Evolutionary conservation across 1,284 basidiomycete genomes (phyloP), one percentile per base, ranked within the genome.

Genomic region (Ustilago trichophora): DNA sequence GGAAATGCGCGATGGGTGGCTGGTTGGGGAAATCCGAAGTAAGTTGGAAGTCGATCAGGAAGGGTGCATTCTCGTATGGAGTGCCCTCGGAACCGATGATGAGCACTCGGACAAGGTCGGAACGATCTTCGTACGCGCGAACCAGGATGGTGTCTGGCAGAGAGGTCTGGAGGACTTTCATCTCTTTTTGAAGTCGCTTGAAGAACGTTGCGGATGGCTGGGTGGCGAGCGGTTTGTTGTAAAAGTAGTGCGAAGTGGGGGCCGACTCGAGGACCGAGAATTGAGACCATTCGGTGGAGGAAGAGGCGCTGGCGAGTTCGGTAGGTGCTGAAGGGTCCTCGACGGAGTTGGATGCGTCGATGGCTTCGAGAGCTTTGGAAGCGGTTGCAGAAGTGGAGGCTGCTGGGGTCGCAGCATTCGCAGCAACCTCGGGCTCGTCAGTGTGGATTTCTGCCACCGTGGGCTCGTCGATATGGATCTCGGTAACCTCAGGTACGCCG

Each of bases 31-130:
- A 97, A 76, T 80, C 83, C 3, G 55, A 22, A 2, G 89, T 88
- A 22, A 95, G 85, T 85, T 90, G 89, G 87, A 94, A 92, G 83
- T 97, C 93, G 58, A 96, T 93, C 25, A 96, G 88, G 81, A 96
- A 94, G 0, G 93, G 93, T 18, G 92, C 92, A 81, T 95, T 89
- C 80, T 92, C 88, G 75, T 64, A 74, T 33, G 93, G 93, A 8
- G 93, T 97, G 59, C 93, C 93, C 75, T 91, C 88, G 55, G 93
- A 92, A 11, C 93, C 93, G 68, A 97, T 89, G 72, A 96, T 96
- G 51, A 97, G 85, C 71, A 88, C 91, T 29, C 93, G 87, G 57
- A 96, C 82, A 22, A 97, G 85, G 83, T 97, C 93, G 32, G 87
- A 85, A 19, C 93, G 87, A 78, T 95, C 90, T 81, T 86, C 85